Conservation (phyloP, 257 asterid genomes). For the Datura wrightii region DNA sequence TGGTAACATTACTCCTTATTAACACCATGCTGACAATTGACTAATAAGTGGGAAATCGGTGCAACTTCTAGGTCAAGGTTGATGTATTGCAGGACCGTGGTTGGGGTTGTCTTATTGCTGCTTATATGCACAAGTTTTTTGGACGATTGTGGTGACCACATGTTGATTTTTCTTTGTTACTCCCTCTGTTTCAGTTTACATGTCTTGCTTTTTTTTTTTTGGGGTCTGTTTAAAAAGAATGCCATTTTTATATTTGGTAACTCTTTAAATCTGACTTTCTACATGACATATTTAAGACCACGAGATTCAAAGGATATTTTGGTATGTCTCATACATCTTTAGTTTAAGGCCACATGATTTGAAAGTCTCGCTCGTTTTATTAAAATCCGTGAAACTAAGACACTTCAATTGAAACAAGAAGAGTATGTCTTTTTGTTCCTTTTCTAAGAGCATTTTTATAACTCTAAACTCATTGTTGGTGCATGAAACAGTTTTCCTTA, state of each 20-base stretch:
- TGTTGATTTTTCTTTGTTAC: not conserved
- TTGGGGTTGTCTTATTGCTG: slow-evolving; percentile 10
- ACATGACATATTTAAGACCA: not conserved
- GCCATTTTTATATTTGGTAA: not conserved
- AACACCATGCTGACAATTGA: not conserved
- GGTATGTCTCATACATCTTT: not conserved
- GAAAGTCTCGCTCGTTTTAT: not conserved
- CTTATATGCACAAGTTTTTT: not conserved
- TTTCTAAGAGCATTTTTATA: not conserved
- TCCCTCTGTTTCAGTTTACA: not conserved
- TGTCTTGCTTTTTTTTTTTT: not conserved
- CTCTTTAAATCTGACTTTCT: not conserved
- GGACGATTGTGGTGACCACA: not conserved
- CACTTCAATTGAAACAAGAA: not conserved
- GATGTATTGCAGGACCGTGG: not conserved
- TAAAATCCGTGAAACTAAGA: not conserved
- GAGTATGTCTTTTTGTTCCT: not conserved
- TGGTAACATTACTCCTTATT: slow-evolving; percentile 5
- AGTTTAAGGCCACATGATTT: not conserved
- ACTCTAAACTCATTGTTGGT: not conserved
- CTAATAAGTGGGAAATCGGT: slow-evolving; percentile 2
- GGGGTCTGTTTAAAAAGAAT: not conserved
- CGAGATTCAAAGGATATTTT: not conserved
- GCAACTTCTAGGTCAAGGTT: not conserved
- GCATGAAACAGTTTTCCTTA: not conserved